Evolutionary conservation across 805 yeast genomes (phyloP), one percentile per base, ranked within the genome.

Genomic region (Saccharomycopsis sp.): DNA sequence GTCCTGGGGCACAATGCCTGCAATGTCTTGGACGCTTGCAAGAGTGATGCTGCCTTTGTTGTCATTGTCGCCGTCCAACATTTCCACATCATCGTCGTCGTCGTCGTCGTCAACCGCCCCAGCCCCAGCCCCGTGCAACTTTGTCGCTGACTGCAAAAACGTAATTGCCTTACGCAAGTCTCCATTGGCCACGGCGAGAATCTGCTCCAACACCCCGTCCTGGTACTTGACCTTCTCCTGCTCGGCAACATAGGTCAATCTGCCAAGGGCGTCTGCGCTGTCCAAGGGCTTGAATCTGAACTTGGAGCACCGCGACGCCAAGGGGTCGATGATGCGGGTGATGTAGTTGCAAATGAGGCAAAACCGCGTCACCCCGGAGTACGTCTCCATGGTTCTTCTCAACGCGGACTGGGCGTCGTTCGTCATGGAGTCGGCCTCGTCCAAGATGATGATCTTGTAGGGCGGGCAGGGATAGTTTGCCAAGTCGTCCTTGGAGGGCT

Each of bases 341-440:
- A 92, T 92, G 62, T 92, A 92, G 58, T 92, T 92, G 68, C 99
- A 92, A 38, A 92, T 82, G 46, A 92, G 64, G 59, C 97, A 92
- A 62, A 92, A 92, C 52, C 99, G 71, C 1, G 98, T 84, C 39
- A 87, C 86, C 30, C 75, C 72, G 1, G 97, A 82, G 60, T 84
- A 88, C 3, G 80, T 83, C 56, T 86, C 96, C 88, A 83, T 83
- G 1, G 95, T 89, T 60, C 98, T 73, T 63, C 98, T 75, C 49
- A 92, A 67, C 1, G 98, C 98, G 41, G 87, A 75, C 57, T 92
- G 98, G 0, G 98, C 98, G 53, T 86, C 96, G 32, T 85, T 73
- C 7, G 98, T 92, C 96, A 92, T 92, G 9, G 95, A 85, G 59
- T 92, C 96, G 1, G 96, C 96, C 60, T 88, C 96, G 63, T 88